These are phyloP conservation scores for Immersiporthe knoxdaviesiana DNA, from an alignment of 2,329 filamentous ascomycete species.

Conservation along the genomic window DNA sequence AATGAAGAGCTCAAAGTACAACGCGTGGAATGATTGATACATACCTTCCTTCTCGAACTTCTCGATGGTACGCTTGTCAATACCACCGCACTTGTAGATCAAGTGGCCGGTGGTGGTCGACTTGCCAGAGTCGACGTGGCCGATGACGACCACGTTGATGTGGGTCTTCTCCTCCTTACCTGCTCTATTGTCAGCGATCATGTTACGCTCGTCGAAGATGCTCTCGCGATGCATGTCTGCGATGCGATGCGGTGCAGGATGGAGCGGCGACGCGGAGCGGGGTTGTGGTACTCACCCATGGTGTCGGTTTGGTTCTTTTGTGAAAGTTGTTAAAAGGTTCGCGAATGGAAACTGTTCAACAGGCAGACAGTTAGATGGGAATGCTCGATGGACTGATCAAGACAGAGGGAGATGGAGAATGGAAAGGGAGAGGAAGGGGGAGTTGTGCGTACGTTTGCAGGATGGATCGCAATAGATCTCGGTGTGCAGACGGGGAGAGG, in stretches of 20 bases:
- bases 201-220: neutral
- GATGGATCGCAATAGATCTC: conserved; percentile 31
- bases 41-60: conserved; percentile 98
- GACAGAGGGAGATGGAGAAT: neutral
- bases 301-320: conserved; percentile 23
- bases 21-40: conserved; percentile 37
- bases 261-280: conserved; percentile 1
- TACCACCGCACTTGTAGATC: conserved; percentile 99
- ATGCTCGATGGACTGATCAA: conserved; percentile 14
- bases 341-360: conserved; percentile 25
- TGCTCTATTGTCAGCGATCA: conserved; percentile 28
- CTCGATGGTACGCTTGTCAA: conserved; percentile 99
- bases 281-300: conserved; percentile 27
- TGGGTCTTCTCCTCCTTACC: conserved; percentile 91
- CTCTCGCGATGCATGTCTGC: neutral
- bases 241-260: neutral
- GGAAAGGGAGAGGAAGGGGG: neutral
- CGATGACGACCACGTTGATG: conserved; percentile 67
- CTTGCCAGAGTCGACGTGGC: conserved; percentile 99
- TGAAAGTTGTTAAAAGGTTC: conserved; percentile 25
- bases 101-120: conserved; percentile 93
- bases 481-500: conserved; percentile 28
- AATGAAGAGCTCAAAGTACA: neutral
- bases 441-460: conserved; percentile 28
- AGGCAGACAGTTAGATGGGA: conserved; percentile 16